Base-by-base conservation (phyloP, 2,329 filamentous ascomycete species). In the Alternaria sp. region DNA sequence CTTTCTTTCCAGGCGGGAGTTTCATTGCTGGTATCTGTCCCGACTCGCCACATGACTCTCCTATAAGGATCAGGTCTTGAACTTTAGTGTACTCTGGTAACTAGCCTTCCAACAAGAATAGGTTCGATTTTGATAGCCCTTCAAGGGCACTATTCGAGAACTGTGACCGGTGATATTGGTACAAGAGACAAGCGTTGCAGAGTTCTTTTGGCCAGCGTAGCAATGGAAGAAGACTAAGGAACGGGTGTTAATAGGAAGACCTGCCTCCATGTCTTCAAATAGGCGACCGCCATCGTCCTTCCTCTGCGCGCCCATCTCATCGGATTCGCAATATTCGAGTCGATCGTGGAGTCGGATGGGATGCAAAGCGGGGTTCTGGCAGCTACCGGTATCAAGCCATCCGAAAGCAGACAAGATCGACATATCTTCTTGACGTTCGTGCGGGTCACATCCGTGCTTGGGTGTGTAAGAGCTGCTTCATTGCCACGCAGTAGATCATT, bases 51-150 rank as follows among this genome's bases (percentile, higher is more conserved):
- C 76, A 77, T n/a, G 71, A 70, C 58, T 76, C 75, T 2, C 80
- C 81, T 23, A 78, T 76, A 36, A 77, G 71, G 21, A 83, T 78
- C 52, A 84, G 64, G 28, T 82, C 78, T 52, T 80, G 72, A 14
- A 85, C 71, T 3, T 78, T 84, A 11, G 75, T 81, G 62, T 83
- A 85, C 0, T 83, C 85, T 0, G 80, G 74, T 21, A 82, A 56
- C 44, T 80, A 64, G 0, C 85, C 86, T 53, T 88, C 85, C 0
- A 88, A 77, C n/a, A 88, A 69, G 54, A 88, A 84, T 1, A 88
- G 76, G 7, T 80, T 81, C 26, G 83, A 79, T 58, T 79, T 79
- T 0, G 81, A 79, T 28, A 88, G 78, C 0, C 85, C 85, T 4
- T 17, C 17, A 17, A 17, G 17, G 17, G 17, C 17, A 17, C 9